Conservation (phyloP, 257 asterid species). For the Penstemon newberryi region DNA sequence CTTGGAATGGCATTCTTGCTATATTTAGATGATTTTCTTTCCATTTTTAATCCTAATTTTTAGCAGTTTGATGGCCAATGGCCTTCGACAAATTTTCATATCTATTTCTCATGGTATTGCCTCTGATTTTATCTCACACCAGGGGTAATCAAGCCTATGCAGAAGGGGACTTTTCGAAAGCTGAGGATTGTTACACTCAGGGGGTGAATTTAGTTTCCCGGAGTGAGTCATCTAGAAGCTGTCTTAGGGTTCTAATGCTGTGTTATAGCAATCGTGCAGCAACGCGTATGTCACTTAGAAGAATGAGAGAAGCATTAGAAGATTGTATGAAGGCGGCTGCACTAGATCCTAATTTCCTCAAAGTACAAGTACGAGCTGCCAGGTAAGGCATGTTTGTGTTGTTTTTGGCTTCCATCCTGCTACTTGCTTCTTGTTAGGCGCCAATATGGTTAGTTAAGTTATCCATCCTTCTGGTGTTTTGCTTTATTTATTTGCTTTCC, state of each 20-base stretch:
- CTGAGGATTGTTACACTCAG: conserved; percentile 82
- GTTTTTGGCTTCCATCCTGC: conserved; percentile 19
- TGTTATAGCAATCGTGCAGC: conserved; percentile 99
- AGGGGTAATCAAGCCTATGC: conserved; percentile 99
- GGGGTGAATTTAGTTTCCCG: conserved; percentile 74
- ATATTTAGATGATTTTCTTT: conserved; percentile 1
- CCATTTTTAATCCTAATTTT: conserved; percentile 15
- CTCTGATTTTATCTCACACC: conserved; percentile 23
- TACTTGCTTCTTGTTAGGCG: conserved; percentile 14
- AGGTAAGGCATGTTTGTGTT: conserved; percentile 52
- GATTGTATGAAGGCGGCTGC: conserved; percentile 83
- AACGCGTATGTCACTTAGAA: conserved; percentile 88
- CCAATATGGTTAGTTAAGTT: conserved; percentile 14
- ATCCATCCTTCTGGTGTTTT: background rate
- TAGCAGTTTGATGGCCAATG: conserved; percentile 9
- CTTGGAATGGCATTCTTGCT: background rate
- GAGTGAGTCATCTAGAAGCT: conserved; percentile 67
- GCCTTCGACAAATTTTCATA: conserved; percentile 1
- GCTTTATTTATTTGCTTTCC: conserved; percentile 4
- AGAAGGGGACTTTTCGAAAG: conserved; percentile 72
- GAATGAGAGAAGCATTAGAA: conserved; percentile 80
- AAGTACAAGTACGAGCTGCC: conserved; percentile 91
- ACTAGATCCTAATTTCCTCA: conserved; percentile 77
- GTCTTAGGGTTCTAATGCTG: conserved; percentile 78
- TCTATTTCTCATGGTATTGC: conserved; percentile 11